These are phyloP conservation scores for Circinella minor DNA, from an alignment of 371 early-diverging fungal species.

Conservation along the genomic window DNA sequence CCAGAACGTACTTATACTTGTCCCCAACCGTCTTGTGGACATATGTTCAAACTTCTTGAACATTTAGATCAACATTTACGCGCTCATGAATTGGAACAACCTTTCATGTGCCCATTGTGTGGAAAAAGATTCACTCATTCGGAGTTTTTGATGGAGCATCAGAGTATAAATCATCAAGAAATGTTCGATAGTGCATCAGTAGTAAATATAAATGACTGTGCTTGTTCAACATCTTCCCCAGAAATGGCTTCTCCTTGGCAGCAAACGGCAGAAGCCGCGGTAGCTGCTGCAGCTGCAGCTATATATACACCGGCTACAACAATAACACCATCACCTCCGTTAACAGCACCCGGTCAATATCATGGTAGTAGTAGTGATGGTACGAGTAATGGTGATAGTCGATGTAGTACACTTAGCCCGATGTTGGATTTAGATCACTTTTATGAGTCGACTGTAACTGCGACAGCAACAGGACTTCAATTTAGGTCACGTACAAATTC, in stretches of 20 bases:
- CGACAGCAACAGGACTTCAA: neutral
- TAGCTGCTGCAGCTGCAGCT: slow-evolving; percentile 9
- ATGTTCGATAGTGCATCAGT: slow-evolving; percentile 34
- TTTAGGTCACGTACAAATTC: slow-evolving; percentile 11
- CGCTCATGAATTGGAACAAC: slow-evolving; percentile 69
- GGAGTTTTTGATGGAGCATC: slow-evolving; percentile 75
- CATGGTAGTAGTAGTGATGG: no score
- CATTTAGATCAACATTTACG: slow-evolving; percentile 85
- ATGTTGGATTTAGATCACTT: slow-evolving; percentile 19
- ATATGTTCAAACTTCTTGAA: slow-evolving; percentile 75
- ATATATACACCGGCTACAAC: neutral
- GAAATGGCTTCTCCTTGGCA: slow-evolving; percentile 12
- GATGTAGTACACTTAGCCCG: slow-evolving; percentile 39
- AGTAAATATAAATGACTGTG: neutral
- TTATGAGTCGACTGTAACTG: neutral
- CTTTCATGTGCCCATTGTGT: neutral
- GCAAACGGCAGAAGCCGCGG: slow-evolving; percentile 8
- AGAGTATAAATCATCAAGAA: slow-evolving; percentile 45
- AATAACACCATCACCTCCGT: neutral
- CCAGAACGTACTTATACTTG: slow-evolving; percentile 40
- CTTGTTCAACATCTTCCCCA: slow-evolving; percentile 7
- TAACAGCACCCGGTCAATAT: neutral
- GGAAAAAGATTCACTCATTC: slow-evolving; percentile 32
- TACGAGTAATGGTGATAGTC: slow-evolving; percentile 17
- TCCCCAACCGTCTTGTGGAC: slow-evolving; percentile 34